A percentile compares a stretch with the other conserved stretches of the same genome.
Evolutionary conservation across 345 rosid genomes (phyloP).

Genomic region (Linum tenue): DNA sequence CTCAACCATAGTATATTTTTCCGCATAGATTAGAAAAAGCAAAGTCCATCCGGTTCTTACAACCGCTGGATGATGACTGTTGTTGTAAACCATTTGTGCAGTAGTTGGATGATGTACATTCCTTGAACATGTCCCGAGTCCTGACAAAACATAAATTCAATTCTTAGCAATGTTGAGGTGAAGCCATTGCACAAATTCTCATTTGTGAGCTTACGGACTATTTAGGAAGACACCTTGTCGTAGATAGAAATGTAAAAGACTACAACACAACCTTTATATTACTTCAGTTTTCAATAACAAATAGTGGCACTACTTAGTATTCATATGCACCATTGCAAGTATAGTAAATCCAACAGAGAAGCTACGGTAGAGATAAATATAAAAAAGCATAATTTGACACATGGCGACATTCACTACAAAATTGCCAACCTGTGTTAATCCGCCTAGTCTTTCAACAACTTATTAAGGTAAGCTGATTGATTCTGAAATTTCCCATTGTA

Average conservation of each 20-base stretch:
- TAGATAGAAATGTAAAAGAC: neutral
- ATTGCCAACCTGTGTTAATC: slow-evolving; percentile 58
- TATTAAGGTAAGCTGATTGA: slow-evolving; percentile 60
- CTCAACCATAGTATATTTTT: too few relatives aligned
- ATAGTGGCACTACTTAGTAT: too few relatives aligned
- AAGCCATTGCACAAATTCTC: too few relatives aligned
- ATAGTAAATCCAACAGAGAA: neutral
- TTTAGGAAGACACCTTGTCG: neutral
- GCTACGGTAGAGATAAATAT: neutral
- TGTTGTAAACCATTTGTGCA: too few relatives aligned
- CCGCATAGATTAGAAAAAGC: too few relatives aligned
- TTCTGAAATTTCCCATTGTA: slow-evolving; percentile 46
- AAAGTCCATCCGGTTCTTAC: too few relatives aligned
- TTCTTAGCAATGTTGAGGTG: neutral
- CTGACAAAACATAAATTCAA: slow-evolving; percentile 27
- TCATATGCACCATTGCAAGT: too few relatives aligned
- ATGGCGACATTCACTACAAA: neutral
- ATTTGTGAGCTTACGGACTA: neutral
- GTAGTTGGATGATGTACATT: slow-evolving; percentile 83
- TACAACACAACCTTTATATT: too few relatives aligned
- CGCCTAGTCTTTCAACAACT: slow-evolving; percentile 84
- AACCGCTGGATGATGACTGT: too few relatives aligned
- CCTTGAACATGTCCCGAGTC: too few relatives aligned
- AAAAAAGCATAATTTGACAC: neutral
- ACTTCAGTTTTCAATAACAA: too few relatives aligned